Conservation (phyloP, 2,329 filamentous ascomycete genomes). For the Celoporthe dispersa region DNA sequence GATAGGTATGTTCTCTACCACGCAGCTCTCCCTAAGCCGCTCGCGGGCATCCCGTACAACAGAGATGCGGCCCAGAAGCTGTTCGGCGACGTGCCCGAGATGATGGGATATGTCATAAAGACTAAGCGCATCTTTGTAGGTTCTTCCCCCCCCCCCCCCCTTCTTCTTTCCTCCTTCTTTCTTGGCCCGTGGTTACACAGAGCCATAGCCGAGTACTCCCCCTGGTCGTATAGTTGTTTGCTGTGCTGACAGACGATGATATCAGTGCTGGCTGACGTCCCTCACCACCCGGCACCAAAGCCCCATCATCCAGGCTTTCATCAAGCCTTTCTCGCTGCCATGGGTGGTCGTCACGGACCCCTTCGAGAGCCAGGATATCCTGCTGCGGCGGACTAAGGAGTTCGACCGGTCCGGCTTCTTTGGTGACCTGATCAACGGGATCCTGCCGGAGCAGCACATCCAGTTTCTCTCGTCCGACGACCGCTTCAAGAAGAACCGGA, state of each 20-base stretch:
- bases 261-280: slow-evolving; percentile 39
- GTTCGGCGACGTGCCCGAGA: slow-evolving; percentile 49
- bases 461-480: slow-evolving; percentile 33
- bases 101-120: slow-evolving; percentile 42
- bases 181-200: not conserved
- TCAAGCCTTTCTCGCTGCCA: slow-evolving; percentile 42
- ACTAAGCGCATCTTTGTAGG: slow-evolving; percentile 40
- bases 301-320: slow-evolving; percentile 53
- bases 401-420: slow-evolving; percentile 22
- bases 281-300: slow-evolving; percentile 40
- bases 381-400: slow-evolving; percentile 33
- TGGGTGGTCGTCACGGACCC: slow-evolving; percentile 32
- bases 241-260: slow-evolving; percentile 16
- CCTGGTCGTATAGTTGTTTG: not conserved
- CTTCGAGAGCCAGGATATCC: slow-evolving; percentile 32
- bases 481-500: slow-evolving; percentile 15
- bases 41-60: slow-evolving; percentile 53
- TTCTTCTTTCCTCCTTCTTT: too few relatives aligned
- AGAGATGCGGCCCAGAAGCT: slow-evolving; percentile 39
- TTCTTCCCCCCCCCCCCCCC: slow-evolving; percentile 2
- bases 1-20: slow-evolving; percentile 25
- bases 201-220: not conserved
- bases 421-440: slow-evolving; percentile 36
- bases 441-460: slow-evolving; percentile 41
- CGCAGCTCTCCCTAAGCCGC: slow-evolving; percentile 45